These are phyloP conservation scores for Colletotrichum siamense DNA, from an alignment of 2,329 filamentous ascomycete species.

Conservation along the genomic window DNA sequence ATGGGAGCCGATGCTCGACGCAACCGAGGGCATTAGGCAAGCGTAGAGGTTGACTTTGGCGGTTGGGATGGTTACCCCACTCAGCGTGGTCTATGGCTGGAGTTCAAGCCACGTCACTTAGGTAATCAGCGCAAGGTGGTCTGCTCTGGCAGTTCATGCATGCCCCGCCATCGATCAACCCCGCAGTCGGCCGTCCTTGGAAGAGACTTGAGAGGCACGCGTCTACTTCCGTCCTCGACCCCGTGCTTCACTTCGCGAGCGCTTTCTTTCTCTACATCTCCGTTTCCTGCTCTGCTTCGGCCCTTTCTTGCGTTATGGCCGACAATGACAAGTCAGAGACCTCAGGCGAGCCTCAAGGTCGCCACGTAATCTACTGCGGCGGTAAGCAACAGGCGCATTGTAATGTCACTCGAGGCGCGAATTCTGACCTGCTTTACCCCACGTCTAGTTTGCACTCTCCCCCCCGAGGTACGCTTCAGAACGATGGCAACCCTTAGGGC, in stretches of 20 bases:
- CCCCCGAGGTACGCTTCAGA: constrained; percentile 61
- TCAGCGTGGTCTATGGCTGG: background rate
- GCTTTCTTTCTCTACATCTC: background rate
- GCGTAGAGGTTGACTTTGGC: background rate
- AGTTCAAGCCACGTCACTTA: background rate
- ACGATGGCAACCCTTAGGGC: background rate
- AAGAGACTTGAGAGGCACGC: constrained; percentile 14
- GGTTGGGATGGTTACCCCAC: background rate
- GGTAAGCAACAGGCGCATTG: constrained; percentile 47
- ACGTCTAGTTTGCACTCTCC: constrained; percentile 64
- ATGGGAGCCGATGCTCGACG: background rate
- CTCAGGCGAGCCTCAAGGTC: constrained; percentile 52
- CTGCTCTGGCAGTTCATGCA: constrained; percentile 15
- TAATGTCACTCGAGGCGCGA: background rate
- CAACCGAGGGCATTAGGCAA: background rate
- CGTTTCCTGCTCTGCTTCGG: background rate
- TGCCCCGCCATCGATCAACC: constrained; percentile 23
- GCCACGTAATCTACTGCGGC: constrained; percentile 62
- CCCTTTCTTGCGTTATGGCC: constrained; percentile 50
- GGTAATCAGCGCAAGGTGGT: background rate
- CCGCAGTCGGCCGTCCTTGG: constrained; percentile 20
- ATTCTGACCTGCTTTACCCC: constrained; percentile 5
- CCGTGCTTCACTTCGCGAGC: constrained; percentile 18
- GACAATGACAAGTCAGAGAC: constrained; percentile 55
- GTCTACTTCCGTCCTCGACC: background rate